Evolutionary conservation across 2,329 filamentous ascomycete genomes (phyloP), one percentile per base, ranked within the genome.

Genomic region (Meredithiella fracta): DNA sequence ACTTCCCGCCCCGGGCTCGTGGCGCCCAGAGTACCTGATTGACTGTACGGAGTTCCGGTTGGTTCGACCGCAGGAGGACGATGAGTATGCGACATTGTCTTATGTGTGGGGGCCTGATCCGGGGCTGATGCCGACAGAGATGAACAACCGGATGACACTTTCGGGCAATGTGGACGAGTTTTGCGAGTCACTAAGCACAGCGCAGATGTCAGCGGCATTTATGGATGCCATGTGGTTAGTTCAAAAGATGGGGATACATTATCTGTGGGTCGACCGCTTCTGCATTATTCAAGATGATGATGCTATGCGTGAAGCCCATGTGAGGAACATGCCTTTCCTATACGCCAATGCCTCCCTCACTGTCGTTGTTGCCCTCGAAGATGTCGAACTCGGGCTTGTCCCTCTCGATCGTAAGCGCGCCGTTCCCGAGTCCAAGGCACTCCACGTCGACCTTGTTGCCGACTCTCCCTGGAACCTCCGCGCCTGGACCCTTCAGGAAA

Each of bases 201-300:
- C 63, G 7, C 67, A 69, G 15, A 62, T 73, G 15, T 70, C 69
- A 37, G 65, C 68, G 53, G 71, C 70, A 3, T 68, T 72, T 55
- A 56, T 67, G n/a, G 70, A 72, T 59, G 70, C 70, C 58, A 70
- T 73, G 59, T 71, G 69, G 67, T 61, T 73, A 20, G 64, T 69
- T 23, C 68, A 66, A 59, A 72, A 71, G 62, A 63, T 74, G 9
- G 68, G 68, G 0, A 65, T 72, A 22, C 67, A 67, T 1, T 67
- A 70, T 56, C 63, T 75, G 20, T 75, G 72, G 73, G 68, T 74
- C 34, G 72, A 75, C 59, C 65, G 67, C 34, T 64, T 72, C 51
- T 73, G 71, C 54, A 71, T 73, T 56, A 65, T 71, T 3, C 72
- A 75, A 60, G 70, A 73, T 55, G 69, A 73, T 55, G 63, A 65